phyloP scores from a whole-genome alignment of 495 filamentous ascomycete genomes.

The Tuber brumale region DNA sequence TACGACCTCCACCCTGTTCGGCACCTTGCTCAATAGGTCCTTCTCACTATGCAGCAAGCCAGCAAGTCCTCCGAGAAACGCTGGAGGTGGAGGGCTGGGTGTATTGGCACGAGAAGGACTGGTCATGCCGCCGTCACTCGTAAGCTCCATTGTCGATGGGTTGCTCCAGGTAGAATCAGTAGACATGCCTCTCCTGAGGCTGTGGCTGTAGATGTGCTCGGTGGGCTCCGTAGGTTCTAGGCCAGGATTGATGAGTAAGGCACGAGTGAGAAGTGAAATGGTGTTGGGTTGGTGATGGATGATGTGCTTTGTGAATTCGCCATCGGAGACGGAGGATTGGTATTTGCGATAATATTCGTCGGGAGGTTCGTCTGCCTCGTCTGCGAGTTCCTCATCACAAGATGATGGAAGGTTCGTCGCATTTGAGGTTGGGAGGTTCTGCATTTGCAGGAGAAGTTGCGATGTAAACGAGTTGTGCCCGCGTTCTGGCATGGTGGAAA shows the following conservation, averaged over 20 bases:
- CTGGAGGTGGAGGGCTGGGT: constrained; percentile 69
- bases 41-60: constrained; percentile 27
- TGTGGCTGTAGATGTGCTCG: constrained; percentile 35
- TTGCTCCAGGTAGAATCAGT: constrained; percentile 63
- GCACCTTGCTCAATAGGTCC: constrained; percentile 17
- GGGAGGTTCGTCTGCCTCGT: constrained; percentile 41
- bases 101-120: constrained; percentile 81
- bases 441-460: constrained; percentile 36
- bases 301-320: constrained; percentile 34
- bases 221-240: constrained; percentile 44
- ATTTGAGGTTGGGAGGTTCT: constrained; percentile 38
- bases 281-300: constrained; percentile 22
- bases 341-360: constrained; percentile 17
- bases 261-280: constrained; percentile 73
- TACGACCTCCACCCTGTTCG: constrained; percentile 31
- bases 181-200: constrained; percentile 42
- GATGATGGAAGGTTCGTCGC: constrained; percentile 37
- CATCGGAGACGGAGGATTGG: constrained; percentile 11
- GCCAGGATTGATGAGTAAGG: constrained; percentile 61
- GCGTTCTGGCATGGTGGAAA: constrained; percentile 29
- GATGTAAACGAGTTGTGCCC: constrained; percentile 29
- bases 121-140: constrained; percentile 85
- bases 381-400: constrained; percentile 40
- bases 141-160: constrained; percentile 76
- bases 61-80: constrained; percentile 34